Evolutionary conservation across 257 asterid species (phyloP), one percentile per base, ranked within the genome.

Genomic region (Vinca minor): DNA sequence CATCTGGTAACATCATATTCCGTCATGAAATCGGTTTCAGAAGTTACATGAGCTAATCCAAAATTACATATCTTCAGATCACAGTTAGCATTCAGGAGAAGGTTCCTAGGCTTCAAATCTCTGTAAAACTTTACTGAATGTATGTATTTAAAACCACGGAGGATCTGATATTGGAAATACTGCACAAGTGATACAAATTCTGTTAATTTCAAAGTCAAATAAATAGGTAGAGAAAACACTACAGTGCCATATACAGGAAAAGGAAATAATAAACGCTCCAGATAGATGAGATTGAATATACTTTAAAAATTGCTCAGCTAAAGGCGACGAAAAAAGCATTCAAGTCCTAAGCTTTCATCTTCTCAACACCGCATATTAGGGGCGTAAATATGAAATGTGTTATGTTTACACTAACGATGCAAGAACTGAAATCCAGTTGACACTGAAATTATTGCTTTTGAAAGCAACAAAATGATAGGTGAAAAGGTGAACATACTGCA

Each of bases 101-200:
- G n/a, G n/a, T n/a, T n/a, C n/a, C n/a, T n/a, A 59, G 98, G 98
- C 71, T 91, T 88, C 82, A 91, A 79, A 65, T 91, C 98, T 75
- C 98, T 91, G 98, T 69, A 91, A 88, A 66, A 91, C 98, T 91
- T 91, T 26, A 96, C 98, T 23, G 98, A 91, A 77, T 91, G 98
- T 71, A 91, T 91, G 75, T 91, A 91, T 70, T 91, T 91, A 78
- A 91, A 71, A 62, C 98, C 98, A 29, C 98, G 95, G 73, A 91
- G 98, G 74, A 91, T 91, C 86, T 91, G 98, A 75, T 91, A 91
- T 87, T n/a, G n/a, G n/a, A n/a, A n/a, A n/a, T n/a, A n/a, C n/a
- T n/a, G n/a, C n/a, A n/a, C n/a, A n/a, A n/a, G n/a, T n/a, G n/a
- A n/a, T n/a, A n/a, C n/a, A n/a, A n/a, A n/a, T n/a, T n/a, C n/a